Conservation (phyloP, 495 filamentous ascomycete species). For the Penicillium taxi region DNA sequence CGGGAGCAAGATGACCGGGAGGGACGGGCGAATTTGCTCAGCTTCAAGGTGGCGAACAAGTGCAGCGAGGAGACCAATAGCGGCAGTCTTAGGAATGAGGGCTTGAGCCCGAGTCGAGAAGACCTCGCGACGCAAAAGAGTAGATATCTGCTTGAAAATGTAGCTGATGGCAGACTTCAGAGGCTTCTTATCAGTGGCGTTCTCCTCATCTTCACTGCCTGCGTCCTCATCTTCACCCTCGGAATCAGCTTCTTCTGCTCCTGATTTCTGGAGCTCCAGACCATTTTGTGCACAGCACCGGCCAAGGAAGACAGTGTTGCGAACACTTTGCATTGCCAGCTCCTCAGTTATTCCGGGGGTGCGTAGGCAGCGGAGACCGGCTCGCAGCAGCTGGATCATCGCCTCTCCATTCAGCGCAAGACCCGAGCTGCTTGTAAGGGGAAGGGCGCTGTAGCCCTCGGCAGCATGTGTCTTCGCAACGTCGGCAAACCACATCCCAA, state of each 20-base stretch:
- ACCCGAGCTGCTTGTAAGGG: conserved; percentile 61
- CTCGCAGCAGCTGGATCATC: conserved; percentile 56
- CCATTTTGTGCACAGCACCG: conserved; percentile 58
- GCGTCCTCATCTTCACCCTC: conserved; percentile 41
- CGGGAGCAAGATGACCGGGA: conserved; percentile 63
- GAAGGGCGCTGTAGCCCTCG: conserved; percentile 44
- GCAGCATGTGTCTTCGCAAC: conserved; percentile 56
- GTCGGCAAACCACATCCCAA: conserved; percentile 69
- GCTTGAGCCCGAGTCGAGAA: conserved; percentile 50
- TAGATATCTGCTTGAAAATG: conserved; percentile 66
- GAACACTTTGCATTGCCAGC: conserved; percentile 61
- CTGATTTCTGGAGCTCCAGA: conserved; percentile 41
- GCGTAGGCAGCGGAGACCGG: conserved; percentile 57
- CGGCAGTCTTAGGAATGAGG: conserved; percentile 65
- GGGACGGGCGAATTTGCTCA: conserved; percentile 48
- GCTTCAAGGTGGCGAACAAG: conserved; percentile 49
- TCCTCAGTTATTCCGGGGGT: conserved; percentile 57
- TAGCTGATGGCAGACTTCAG: conserved; percentile 53
- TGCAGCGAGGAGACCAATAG: conserved; percentile 62
- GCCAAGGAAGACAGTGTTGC: conserved; percentile 70
- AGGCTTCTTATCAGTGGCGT: conserved; percentile 20
- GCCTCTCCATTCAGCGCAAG: conserved; percentile 56
- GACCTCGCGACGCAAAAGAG: conserved; percentile 70
- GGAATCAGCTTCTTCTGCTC: conserved; percentile 28
- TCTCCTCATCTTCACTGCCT: conserved; percentile 22